These are phyloP conservation scores for Aspergillus texensis DNA, from an alignment of 2,329 filamentous ascomycete species.

Conservation along the genomic window DNA sequence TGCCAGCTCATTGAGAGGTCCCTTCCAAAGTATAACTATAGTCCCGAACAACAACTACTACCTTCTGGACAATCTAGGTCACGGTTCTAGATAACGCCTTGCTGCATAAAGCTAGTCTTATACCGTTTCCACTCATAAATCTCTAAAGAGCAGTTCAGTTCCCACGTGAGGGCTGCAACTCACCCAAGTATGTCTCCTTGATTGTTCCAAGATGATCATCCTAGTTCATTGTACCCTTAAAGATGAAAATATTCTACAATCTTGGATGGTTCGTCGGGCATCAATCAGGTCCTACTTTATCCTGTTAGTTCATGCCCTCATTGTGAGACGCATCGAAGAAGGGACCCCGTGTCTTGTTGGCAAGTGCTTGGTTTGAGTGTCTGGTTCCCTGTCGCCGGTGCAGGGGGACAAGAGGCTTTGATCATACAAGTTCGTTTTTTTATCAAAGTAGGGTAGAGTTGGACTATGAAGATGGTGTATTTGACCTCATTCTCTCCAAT, in stretches of 20 bases:
- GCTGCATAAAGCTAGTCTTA: neutral
- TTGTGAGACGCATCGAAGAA: no score
- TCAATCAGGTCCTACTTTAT: no score
- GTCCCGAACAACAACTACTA: neutral
- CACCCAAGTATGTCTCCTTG: neutral
- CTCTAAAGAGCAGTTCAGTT: neutral
- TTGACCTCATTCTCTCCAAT: neutral
- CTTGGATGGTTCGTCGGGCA: neutral
- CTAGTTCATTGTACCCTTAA: neutral
- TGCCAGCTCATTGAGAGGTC: no score
- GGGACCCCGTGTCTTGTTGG: no score
- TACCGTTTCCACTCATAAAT: neutral
- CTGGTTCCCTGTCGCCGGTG: no score
- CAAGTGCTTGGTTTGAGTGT: no score
- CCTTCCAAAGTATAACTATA: neutral
- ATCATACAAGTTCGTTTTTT: neutral
- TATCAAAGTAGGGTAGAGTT: neutral
- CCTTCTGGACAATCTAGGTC: conserved; percentile 4
- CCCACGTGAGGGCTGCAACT: neutral
- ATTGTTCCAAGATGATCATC: neutral
- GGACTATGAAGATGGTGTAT: neutral
- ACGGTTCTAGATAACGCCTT: neutral
- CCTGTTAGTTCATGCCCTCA: no score
- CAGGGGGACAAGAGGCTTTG: neutral
- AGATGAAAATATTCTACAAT: neutral